These are phyloP conservation scores for Handroanthus guayacan DNA, from an alignment of 257 asterid genomes.

Conservation along the genomic window DNA sequence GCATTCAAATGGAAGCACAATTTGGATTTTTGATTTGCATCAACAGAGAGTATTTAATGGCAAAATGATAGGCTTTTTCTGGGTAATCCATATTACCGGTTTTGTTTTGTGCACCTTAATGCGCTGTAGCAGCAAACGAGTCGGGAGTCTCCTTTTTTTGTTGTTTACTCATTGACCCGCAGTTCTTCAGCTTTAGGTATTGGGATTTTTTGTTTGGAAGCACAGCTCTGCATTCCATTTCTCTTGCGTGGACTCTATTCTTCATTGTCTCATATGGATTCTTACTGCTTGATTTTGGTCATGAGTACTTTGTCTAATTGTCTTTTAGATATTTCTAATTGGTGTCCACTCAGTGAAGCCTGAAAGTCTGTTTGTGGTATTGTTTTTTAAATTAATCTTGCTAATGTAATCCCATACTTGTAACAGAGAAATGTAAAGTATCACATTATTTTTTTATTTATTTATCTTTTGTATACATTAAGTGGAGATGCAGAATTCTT, in stretches of 20 bases:
- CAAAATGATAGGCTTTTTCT: background rate
- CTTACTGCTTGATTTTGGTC: background rate
- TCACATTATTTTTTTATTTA: background rate
- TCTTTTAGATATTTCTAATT: background rate
- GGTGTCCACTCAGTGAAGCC: background rate
- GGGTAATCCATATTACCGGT: background rate
- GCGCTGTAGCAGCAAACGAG: background rate
- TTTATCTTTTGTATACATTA: background rate
- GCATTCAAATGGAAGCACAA: background rate
- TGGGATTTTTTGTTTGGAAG: background rate
- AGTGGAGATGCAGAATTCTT: background rate
- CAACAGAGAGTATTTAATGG: background rate
- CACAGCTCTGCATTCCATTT: conserved; percentile 1
- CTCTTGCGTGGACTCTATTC: background rate
- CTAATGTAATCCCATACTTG: background rate
- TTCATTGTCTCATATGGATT: background rate
- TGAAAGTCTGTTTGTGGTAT: background rate
- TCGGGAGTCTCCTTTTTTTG: background rate
- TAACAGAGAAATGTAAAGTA: background rate
- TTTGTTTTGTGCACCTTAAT: background rate
- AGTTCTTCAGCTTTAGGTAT: conserved; percentile 5
- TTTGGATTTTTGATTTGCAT: background rate
- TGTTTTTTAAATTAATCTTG: background rate
- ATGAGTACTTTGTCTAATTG: background rate
- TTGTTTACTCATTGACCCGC: conserved; percentile 7